Evolutionary conservation across 176 grass and related monocot genomes (phyloP).

Genomic region (Raddia guianensis): DNA sequence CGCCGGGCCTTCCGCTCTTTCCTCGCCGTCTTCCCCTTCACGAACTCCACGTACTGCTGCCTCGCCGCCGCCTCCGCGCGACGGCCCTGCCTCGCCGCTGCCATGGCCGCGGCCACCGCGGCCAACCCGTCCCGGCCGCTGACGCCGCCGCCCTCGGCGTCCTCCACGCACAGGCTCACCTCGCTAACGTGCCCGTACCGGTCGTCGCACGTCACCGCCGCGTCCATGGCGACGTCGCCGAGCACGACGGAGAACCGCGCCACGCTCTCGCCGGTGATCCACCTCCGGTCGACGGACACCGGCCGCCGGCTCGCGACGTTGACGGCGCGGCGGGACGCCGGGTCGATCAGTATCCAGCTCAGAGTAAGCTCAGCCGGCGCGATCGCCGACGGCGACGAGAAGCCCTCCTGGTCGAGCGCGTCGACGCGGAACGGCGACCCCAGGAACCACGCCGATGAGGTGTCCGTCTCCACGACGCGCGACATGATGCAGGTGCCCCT

Average conservation of each 20-base stretch:
- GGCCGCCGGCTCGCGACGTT: conserved; percentile 60
- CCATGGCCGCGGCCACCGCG: conserved; percentile 38
- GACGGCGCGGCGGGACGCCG: conserved; percentile 39
- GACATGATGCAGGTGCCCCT: conserved; percentile 48
- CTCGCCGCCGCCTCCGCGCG: conserved; percentile 31
- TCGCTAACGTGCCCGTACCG: conserved; percentile 52
- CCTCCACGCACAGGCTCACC: conserved; percentile 54
- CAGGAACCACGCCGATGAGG: conserved; percentile 56
- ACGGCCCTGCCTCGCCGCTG: conserved; percentile 12
- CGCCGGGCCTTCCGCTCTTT: conserved; percentile 54
- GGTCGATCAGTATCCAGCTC: conserved; percentile 72
- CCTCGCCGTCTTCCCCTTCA: conserved; percentile 41
- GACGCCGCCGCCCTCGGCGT: conserved; percentile 39
- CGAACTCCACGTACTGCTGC: conserved; percentile 44
- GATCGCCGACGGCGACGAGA: conserved; percentile 11
- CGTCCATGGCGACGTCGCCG: conserved; percentile 39
- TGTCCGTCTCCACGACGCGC: conserved; percentile 55
- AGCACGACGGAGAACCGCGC: conserved; percentile 60
- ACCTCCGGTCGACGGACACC: conserved; percentile 54
- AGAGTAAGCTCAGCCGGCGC: conserved; percentile 45
- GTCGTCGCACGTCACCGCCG: conserved; percentile 55
- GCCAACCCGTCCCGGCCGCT: conserved; percentile 46
- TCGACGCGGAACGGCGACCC: conserved; percentile 67
- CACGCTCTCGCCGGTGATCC: conserved; percentile 62
- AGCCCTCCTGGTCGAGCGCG: conserved; percentile 45